Conservation (phyloP, 257 asterid genomes). For the Nicotiana undulata region DNA sequence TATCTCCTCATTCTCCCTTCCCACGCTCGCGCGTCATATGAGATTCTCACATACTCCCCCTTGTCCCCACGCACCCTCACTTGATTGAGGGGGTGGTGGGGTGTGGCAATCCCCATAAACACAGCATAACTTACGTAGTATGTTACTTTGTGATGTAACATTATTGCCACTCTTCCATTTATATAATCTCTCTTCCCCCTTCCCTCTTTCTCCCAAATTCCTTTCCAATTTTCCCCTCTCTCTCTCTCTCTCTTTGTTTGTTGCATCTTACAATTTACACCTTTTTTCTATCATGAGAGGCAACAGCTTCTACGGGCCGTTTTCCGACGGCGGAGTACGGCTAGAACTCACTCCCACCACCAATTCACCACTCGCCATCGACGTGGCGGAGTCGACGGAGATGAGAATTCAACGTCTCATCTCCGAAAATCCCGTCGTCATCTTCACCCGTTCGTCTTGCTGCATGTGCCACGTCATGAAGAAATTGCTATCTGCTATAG, state of each 20-base stretch:
- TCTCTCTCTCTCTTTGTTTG: too few species aligned
- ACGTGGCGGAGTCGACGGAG: conserved; percentile 59
- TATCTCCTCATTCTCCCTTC: conserved; percentile 15
- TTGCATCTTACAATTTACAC: neutral
- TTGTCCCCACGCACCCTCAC: neutral
- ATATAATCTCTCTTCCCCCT: conserved; percentile 30
- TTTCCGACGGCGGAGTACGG: conserved; percentile 51
- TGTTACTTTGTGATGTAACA: conserved; percentile 28
- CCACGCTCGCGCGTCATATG: conserved; percentile 10
- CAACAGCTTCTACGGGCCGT: conserved; percentile 26
- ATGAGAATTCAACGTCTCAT: conserved; percentile 76
- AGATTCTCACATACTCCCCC: neutral
- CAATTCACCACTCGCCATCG: conserved; percentile 60
- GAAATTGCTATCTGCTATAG: conserved; percentile 55
- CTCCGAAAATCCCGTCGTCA: conserved; percentile 75
- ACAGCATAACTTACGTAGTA: conserved; percentile 22
- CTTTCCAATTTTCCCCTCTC: neutral
- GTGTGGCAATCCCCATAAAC: neutral
- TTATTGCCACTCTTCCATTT: conserved; percentile 14
- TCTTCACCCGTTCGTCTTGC: conserved; percentile 78
- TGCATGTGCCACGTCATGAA: conserved; percentile 97
- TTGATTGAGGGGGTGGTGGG: too few species aligned
- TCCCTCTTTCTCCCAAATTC: conserved; percentile 10
- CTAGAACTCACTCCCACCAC: conserved; percentile 54
- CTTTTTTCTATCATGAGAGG: conserved; percentile 43